These are phyloP conservation scores for Hyaloscypha variabilis DNA, from an alignment of 495 filamentous ascomycete genomes.

Conservation along the genomic window DNA sequence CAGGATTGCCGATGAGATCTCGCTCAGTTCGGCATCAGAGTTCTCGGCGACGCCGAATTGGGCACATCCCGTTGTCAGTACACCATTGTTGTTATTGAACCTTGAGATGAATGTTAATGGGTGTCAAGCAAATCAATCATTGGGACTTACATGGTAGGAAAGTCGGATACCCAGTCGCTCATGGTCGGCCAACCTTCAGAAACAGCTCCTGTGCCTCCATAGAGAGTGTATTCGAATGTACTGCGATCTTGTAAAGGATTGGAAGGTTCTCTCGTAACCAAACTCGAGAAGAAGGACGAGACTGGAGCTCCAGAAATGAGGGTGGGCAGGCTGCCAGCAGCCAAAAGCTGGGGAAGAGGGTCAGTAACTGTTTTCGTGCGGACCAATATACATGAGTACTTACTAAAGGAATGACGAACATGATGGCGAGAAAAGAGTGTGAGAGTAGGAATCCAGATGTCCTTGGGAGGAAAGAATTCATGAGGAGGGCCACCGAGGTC, in stretches of 20 bases:
- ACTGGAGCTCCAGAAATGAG: slow-evolving; percentile 23
- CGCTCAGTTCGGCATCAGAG: slow-evolving; percentile 37
- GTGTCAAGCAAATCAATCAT: background rate
- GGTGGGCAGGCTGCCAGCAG: slow-evolving; percentile 21
- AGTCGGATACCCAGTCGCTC: slow-evolving; percentile 26
- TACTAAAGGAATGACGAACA: slow-evolving; percentile 10
- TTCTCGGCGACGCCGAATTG: slow-evolving; percentile 36
- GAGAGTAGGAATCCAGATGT: background rate
- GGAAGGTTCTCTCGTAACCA: slow-evolving; percentile 1
- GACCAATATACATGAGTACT: background rate
- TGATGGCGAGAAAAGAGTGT: background rate
- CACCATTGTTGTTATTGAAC: slow-evolving; percentile 44
- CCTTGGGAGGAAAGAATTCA: background rate
- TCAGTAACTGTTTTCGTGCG: background rate
- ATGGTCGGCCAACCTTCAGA: slow-evolving; percentile 32
- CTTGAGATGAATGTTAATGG: slow-evolving; percentile 24
- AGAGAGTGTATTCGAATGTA: slow-evolving; percentile 16
- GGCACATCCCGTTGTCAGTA: slow-evolving; percentile 46
- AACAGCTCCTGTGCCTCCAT: slow-evolving; percentile 26
- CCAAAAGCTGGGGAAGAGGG: slow-evolving; percentile 15
- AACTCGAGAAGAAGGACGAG: slow-evolving; percentile 9
- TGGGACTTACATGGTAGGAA: slow-evolving; percentile 31
- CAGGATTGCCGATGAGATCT: slow-evolving; percentile 44
- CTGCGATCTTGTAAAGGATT: slow-evolving; percentile 3
- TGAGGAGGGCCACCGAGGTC: background rate